A percentile compares a stretch with the other conserved stretches of the same genome.
These are phyloP conservation scores for Toxoplasma gondii DNA, from an alignment of 169 alveolate species.

Conservation along the genomic window DNA sequence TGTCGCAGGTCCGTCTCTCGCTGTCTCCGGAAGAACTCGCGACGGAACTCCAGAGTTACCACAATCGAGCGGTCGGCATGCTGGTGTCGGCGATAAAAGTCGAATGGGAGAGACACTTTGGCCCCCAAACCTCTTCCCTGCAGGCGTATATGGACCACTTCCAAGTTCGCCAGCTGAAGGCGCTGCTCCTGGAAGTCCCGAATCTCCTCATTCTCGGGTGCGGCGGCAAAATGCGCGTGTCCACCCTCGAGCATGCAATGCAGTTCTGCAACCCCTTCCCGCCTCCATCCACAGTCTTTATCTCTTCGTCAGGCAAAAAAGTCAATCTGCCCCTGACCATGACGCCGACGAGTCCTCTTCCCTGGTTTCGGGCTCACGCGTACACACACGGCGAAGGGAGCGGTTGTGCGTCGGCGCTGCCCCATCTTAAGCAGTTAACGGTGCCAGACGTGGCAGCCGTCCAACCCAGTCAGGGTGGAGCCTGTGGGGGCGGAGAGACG, in stretches of 20 bases:
- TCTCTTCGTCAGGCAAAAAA: background rate
- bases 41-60: conserved; percentile 22
- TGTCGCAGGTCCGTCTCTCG: background rate
- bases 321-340: background rate
- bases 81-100: conserved; percentile 75
- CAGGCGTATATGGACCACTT: conserved; percentile 67
- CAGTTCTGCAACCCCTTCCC: conserved; percentile 53
- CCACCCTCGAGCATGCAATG: conserved; percentile 72
- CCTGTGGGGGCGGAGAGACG: too few relatives aligned
- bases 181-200: conserved; percentile 73
- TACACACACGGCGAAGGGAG: conserved; percentile 1
- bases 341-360: conserved; percentile 14
- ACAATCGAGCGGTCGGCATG: conserved; percentile 67
- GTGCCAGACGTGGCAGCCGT: too few relatives aligned
- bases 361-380: conserved; percentile 34
- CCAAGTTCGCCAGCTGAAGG: conserved; percentile 67
- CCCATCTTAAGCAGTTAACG: background rate
- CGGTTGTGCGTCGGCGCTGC: background rate
- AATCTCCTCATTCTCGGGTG: conserved; percentile 72
- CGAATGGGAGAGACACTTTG: conserved; percentile 72
- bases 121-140: conserved; percentile 66
- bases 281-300: background rate
- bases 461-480: too few relatives aligned
- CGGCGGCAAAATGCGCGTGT: conserved; percentile 75
- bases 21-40: conserved; percentile 25